These are phyloP conservation scores for Tetrapisispora namnaoensis DNA, from an alignment of 805 yeast species.

Conservation along the genomic window DNA sequence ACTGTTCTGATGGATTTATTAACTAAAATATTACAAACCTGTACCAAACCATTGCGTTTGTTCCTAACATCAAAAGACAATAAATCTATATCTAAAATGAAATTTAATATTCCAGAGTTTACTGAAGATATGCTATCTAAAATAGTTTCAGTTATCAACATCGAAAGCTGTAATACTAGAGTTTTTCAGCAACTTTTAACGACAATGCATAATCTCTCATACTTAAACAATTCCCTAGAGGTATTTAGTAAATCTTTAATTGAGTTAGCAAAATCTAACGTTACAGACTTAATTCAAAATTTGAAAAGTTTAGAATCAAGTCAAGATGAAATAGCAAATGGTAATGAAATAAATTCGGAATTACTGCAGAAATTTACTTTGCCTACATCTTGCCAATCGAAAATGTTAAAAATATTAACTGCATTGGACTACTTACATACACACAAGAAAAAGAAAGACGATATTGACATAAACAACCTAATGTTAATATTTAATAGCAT, in stretches of 20 bases:
- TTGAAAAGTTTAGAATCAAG: slow-evolving; percentile 40
- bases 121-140: slow-evolving; percentile 52
- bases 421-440: slow-evolving; percentile 79
- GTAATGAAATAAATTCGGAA: slow-evolving; percentile 42
- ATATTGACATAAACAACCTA: slow-evolving; percentile 35
- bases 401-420: slow-evolving; percentile 72
- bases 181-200: slow-evolving; percentile 78
- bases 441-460: slow-evolving; percentile 18
- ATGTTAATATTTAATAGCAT: slow-evolving; percentile 55
- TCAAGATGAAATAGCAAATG: slow-evolving; percentile 31
- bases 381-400: slow-evolving; percentile 79
- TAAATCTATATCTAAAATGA: slow-evolving; percentile 19
- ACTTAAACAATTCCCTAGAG: slow-evolving; percentile 48
- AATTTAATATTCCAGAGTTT: slow-evolving; percentile 47
- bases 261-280: slow-evolving; percentile 49
- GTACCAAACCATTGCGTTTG: slow-evolving; percentile 60
- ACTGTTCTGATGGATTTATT: slow-evolving; percentile 66
- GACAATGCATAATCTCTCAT: slow-evolving; percentile 66
- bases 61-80: slow-evolving; percentile 37
- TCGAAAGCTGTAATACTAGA: slow-evolving; percentile 76
- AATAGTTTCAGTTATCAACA: slow-evolving; percentile 56
- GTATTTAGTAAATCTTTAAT: slow-evolving; percentile 62
- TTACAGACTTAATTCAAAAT: slow-evolving; percentile 45
- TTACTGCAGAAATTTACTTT: slow-evolving; percentile 61
- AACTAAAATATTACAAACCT: slow-evolving; percentile 64